phyloP scores from a whole-genome alignment of 208 protist species.

The Acanthamoeba quina region DNA sequence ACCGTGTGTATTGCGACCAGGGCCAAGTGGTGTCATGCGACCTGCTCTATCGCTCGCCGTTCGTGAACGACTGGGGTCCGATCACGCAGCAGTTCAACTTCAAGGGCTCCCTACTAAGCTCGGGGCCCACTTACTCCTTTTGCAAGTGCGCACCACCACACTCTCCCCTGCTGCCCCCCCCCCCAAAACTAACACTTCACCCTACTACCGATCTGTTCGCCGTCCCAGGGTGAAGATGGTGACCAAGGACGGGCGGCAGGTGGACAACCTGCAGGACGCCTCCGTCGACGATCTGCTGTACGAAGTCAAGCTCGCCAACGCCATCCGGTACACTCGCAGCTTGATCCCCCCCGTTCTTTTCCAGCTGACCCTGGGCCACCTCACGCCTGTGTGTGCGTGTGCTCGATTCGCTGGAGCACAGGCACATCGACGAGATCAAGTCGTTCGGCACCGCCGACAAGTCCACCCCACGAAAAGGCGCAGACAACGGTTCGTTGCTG shows the following conservation, averaged over 20 bases:
- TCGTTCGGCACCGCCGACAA: background rate
- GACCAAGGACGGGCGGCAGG: constrained; percentile 1
- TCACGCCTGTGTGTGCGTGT: no score
- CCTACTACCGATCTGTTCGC: background rate
- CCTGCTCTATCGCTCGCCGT: background rate
- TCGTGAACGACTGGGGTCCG: constrained; percentile 30
- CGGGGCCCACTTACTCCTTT: constrained; percentile 2
- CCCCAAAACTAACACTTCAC: background rate
- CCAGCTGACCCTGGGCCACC: no score
- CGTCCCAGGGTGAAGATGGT: background rate
- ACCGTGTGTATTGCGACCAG: background rate
- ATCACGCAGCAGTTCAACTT: constrained; percentile 30
- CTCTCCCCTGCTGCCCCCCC: background rate
- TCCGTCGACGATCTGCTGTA: background rate
- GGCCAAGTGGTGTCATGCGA: constrained; percentile 7
- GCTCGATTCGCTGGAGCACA: background rate
- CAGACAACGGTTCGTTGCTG: background rate
- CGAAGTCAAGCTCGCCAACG: background rate
- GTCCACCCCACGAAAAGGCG: background rate
- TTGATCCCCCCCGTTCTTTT: no score
- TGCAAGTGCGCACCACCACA: background rate
- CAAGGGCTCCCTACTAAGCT: background rate
- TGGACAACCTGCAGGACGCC: constrained; percentile 14
- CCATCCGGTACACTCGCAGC: background rate
- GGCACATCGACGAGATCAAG: constrained; percentile 41